These are phyloP conservation scores for Fusarium domesticum DNA, from an alignment of 2,329 filamentous ascomycete species.

Conservation along the genomic window DNA sequence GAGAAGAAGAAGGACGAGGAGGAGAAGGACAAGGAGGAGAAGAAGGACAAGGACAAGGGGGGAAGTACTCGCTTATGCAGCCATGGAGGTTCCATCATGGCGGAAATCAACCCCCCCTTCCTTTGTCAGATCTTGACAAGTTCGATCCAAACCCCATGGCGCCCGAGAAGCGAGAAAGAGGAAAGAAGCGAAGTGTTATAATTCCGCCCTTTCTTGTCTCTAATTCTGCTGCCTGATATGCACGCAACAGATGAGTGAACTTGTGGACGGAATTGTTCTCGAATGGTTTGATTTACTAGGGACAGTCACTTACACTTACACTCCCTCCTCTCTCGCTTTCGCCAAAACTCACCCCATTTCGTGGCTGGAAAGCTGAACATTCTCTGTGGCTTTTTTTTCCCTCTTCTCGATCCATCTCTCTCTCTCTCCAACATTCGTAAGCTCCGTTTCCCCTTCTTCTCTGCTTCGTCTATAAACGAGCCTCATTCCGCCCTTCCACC, in stretches of 20 bases:
- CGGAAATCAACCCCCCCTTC: not conserved
- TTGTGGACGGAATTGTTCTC: too few species aligned
- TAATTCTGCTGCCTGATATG: too few species aligned
- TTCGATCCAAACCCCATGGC: too few species aligned
- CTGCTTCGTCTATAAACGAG: not conserved
- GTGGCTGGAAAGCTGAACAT: not conserved
- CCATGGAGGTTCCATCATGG: not conserved
- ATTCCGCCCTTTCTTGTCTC: too few species aligned
- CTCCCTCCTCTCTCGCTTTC: not conserved
- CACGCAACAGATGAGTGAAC: too few species aligned
- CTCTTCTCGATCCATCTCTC: not conserved
- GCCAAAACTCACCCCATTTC: not conserved
- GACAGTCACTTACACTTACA: not conserved
- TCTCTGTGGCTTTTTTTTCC: not conserved
- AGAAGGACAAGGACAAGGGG: slow-evolving; percentile 28
- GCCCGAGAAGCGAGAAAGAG: too few species aligned
- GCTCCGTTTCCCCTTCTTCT: not conserved
- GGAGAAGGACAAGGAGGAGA: slow-evolving; percentile 44
- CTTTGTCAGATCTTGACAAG: not conserved
- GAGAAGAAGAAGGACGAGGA: slow-evolving; percentile 59
- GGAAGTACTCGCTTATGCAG: not conserved
- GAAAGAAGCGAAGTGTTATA: too few species aligned
- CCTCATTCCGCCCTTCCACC: not conserved
- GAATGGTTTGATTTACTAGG: too few species aligned
- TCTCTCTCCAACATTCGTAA: not conserved